A percentile compares a stretch with the other conserved stretches of the same genome.
Evolutionary conservation across 2,329 filamentous ascomycete species (phyloP).

Genomic region (Cladosporium sp.): DNA sequence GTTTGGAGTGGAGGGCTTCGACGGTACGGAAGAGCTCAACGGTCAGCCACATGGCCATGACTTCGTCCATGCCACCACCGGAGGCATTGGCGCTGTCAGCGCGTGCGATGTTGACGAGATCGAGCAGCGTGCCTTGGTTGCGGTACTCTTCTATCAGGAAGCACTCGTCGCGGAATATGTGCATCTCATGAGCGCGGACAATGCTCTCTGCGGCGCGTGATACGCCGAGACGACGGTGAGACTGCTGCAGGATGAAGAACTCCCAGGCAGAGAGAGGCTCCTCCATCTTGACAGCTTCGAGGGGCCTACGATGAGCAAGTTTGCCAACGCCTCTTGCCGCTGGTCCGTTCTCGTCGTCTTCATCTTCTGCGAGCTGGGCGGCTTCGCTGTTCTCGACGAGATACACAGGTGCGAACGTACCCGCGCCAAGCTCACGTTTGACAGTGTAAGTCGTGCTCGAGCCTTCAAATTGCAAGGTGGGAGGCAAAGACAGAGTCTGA

Average conservation of each 20-base stretch:
- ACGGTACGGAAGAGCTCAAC: slow-evolving; percentile 87
- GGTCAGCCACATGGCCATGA: slow-evolving; percentile 90
- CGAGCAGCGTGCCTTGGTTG: slow-evolving; percentile 87
- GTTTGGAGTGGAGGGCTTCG: slow-evolving; percentile 76
- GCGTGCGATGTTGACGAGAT: slow-evolving; percentile 84
- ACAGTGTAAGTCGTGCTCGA: slow-evolving; percentile 67
- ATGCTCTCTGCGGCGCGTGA: slow-evolving; percentile 69
- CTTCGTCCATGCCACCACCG: slow-evolving; percentile 77
- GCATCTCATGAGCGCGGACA: slow-evolving; percentile 81
- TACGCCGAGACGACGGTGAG: slow-evolving; percentile 70
- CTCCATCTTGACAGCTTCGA: slow-evolving; percentile 95
- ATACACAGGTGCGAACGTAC: slow-evolving; percentile 94
- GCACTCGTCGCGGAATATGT: slow-evolving; percentile 84
- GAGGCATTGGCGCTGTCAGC: slow-evolving; percentile 49
- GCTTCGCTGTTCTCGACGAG: slow-evolving; percentile 64
- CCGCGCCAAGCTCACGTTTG: slow-evolving; percentile 82
- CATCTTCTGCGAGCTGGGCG: slow-evolving; percentile 33
- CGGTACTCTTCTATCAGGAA: slow-evolving; percentile 86
- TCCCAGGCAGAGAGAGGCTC: slow-evolving; percentile 87
- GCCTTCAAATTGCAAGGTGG: slow-evolving; percentile 65
- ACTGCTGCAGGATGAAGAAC: slow-evolving; percentile 88
- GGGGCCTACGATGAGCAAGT: slow-evolving; percentile 52
- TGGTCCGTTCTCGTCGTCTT: slow-evolving; percentile 40
- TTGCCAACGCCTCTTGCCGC: slow-evolving; percentile 52
- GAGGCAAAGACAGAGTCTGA: slow-evolving; percentile 54